These are phyloP conservation scores for Neocatenulostroma microsporum DNA, from an alignment of 2,329 filamentous ascomycete genomes.

Conservation along the genomic window DNA sequence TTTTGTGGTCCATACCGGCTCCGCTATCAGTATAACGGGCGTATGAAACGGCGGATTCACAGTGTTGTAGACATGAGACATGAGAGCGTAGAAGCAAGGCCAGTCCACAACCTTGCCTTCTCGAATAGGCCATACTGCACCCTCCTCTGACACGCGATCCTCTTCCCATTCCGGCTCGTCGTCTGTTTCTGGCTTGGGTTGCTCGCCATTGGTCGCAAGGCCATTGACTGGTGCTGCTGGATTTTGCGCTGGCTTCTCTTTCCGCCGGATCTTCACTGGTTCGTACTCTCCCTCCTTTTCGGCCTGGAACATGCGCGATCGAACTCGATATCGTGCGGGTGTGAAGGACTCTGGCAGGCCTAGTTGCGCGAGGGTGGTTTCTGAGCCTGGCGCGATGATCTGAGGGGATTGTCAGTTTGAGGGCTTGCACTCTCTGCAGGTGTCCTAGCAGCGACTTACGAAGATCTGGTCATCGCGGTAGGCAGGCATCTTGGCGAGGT, in stretches of 20 bases:
- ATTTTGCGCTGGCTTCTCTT: constrained; percentile 20
- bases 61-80: constrained; percentile 83
- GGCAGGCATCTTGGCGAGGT: constrained; percentile 21
- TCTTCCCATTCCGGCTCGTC: constrained; percentile 70
- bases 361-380: constrained; percentile 83
- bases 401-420: constrained; percentile 8
- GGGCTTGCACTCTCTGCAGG: neutral
- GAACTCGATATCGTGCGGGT: constrained; percentile 74
- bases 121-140: constrained; percentile 77
- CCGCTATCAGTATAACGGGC: constrained; percentile 80
- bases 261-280: constrained; percentile 65
- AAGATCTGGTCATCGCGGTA: constrained; percentile 31
- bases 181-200: constrained; percentile 38
- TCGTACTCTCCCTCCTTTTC: constrained; percentile 72
- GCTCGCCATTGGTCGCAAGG: constrained; percentile 20
- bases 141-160: constrained; percentile 78
- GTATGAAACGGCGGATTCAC: constrained; percentile 91
- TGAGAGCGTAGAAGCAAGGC: constrained; percentile 85
- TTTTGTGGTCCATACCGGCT: constrained; percentile 81
- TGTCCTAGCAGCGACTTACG: constrained; percentile 11
- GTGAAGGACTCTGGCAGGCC: constrained; percentile 86
- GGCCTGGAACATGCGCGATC: constrained; percentile 84
- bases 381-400: constrained; percentile 74
- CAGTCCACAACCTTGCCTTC: constrained; percentile 82
- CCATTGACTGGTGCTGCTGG: constrained; percentile 6